These are phyloP conservation scores for Apiotrichum sp. DNA, from an alignment of 1,284 basidiomycete species.

Conservation along the genomic window DNA sequence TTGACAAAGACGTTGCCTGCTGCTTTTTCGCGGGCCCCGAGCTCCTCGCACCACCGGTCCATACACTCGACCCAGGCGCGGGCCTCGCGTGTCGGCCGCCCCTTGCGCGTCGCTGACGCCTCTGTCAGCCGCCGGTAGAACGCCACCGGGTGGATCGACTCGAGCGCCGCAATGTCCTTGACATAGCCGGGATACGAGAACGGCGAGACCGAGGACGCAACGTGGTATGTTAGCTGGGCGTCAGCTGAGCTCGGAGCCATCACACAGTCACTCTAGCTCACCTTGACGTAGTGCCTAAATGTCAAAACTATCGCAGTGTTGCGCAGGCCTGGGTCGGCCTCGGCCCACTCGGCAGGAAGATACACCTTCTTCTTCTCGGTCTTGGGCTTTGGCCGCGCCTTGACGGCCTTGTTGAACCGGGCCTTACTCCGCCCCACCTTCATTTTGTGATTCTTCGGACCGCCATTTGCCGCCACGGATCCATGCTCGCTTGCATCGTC, in stretches of 20 bases:
- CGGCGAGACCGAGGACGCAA: conserved; percentile 39
- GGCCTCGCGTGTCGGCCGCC: conserved; percentile 14
- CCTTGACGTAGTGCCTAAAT: conserved; percentile 47
- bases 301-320: conserved; percentile 46
- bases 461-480: conserved; percentile 11
- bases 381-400: conserved; percentile 19
- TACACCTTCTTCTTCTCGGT: conserved; percentile 24
- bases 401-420: conserved; percentile 20
- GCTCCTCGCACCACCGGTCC: conserved; percentile 47
- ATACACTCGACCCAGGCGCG: conserved; percentile 44
- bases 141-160: conserved; percentile 42
- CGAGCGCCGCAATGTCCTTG: conserved; percentile 38
- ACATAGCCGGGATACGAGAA: conserved; percentile 43
- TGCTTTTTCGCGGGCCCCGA: conserved; percentile 44
- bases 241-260: neutral
- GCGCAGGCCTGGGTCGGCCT: conserved; percentile 34
- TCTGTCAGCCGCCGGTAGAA: conserved; percentile 44
- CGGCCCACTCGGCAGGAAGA: conserved; percentile 41
- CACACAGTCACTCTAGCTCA: conserved; percentile 15
- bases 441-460: conserved; percentile 19
- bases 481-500: conserved; percentile 15
- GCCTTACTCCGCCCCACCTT: conserved; percentile 15
- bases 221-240: conserved; percentile 32
- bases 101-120: conserved; percentile 27
- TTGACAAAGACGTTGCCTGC: conserved; percentile 43